Conservation (phyloP, 139 green algal genomes). For the Zygnema cylindricum region DNA sequence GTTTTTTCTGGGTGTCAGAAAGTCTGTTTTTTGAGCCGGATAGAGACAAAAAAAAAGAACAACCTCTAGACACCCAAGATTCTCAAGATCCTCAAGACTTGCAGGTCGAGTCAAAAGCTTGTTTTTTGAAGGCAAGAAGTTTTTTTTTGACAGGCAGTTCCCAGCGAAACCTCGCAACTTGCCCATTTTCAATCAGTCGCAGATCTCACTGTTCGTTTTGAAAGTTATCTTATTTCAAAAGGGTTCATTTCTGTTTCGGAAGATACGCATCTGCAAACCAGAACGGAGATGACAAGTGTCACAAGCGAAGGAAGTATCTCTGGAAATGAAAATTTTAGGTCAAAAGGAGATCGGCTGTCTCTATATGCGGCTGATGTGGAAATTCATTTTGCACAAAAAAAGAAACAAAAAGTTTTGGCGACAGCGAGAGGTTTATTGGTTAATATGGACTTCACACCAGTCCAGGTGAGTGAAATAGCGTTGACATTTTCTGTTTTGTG, state of each 20-base stretch:
- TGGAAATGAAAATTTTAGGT: neutral
- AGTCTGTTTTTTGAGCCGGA: no score
- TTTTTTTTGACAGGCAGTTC: constrained; percentile 9
- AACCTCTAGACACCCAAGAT: no score
- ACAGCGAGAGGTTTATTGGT: neutral
- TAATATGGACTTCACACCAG: constrained; percentile 19
- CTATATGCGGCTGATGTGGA: constrained; percentile 30
- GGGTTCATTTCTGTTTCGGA: constrained; percentile 17
- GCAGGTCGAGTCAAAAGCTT: no score
- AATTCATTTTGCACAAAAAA: constrained; percentile 39
- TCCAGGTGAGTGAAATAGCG: constrained; percentile 3
- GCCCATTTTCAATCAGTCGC: constrained; percentile 25
- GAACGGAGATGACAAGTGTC: neutral
- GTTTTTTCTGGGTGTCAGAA: no score
- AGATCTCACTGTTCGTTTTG: constrained; percentile 31
- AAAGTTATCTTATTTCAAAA: neutral
- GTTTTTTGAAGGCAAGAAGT: no score
- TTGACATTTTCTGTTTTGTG: no score
- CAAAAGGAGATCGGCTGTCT: constrained; percentile 2
- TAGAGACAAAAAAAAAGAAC: no score
- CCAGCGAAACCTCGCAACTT: constrained; percentile 27
- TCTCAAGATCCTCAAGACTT: no score
- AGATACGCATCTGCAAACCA: neutral
- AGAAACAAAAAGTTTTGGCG: neutral
- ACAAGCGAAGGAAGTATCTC: neutral